Evolutionary conservation across 1,284 basidiomycete genomes (phyloP).

Genomic region (Cryptococcus floricola): DNA sequence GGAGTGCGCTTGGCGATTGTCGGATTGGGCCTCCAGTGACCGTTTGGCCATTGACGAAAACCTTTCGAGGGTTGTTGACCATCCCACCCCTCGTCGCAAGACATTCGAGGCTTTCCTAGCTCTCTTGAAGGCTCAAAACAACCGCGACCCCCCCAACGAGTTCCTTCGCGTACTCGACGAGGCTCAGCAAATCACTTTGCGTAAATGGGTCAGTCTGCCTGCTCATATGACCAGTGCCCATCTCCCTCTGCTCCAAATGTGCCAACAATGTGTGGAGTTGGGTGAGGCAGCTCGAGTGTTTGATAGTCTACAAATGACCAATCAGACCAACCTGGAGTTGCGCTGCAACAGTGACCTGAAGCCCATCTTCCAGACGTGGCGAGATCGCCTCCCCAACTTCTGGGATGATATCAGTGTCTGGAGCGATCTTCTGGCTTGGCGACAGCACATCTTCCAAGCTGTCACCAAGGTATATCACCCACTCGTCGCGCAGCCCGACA

Average conservation of each 20-base stretch:
- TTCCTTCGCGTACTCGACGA: conserved; percentile 89
- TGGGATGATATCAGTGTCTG: conserved; percentile 99
- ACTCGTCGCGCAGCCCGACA: conserved; percentile 60
- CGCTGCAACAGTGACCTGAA: conserved; percentile 88
- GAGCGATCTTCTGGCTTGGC: conserved; percentile 97
- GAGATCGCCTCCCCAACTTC: conserved; percentile 90
- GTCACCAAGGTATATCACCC: conserved; percentile 97
- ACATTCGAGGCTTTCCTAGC: conserved; percentile 95
- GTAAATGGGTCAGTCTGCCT: conserved; percentile 93
- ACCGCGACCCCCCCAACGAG: conserved; percentile 54
- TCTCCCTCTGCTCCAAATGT: conserved; percentile 90
- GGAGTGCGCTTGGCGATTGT: conserved; percentile 92
- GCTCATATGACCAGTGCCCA: conserved; percentile 81
- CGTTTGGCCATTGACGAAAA: conserved; percentile 80
- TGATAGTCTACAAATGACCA: conserved; percentile 82
- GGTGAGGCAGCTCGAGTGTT: conserved; percentile 96
- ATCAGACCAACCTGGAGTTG: conserved; percentile 83
- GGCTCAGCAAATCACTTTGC: conserved; percentile 91
- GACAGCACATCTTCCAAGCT: conserved; percentile 84
- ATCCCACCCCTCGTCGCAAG: conserved; percentile 85
- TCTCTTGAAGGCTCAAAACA: conserved; percentile 58
- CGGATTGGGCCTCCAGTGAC: conserved; percentile 72
- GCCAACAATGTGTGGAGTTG: conserved; percentile 98
- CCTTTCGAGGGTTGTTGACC: conserved; percentile 74
- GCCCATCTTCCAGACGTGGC: conserved; percentile 92